Conservation (phyloP, 139 green algal genomes). For the Zygnema cylindricum region DNA sequence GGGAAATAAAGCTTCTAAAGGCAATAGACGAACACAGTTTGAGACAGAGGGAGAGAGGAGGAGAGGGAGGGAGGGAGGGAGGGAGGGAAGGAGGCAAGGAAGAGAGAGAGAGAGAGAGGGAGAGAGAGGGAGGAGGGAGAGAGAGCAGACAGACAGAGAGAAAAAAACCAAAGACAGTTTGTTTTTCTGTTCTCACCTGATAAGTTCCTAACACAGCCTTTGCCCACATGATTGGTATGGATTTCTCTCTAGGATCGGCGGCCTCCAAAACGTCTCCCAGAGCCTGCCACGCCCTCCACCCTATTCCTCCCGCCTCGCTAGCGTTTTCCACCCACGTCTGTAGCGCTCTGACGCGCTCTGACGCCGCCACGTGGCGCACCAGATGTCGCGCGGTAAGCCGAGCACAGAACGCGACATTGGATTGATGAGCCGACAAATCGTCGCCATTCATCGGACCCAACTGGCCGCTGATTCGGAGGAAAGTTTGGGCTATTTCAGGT, state of each 20-base stretch:
- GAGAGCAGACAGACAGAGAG: background rate
- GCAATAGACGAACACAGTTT: no score
- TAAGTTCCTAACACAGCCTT: constrained; percentile 25
- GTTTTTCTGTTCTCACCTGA: background rate
- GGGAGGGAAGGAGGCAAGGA: no score
- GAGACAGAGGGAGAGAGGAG: no score
- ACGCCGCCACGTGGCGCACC: background rate
- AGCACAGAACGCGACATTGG: background rate
- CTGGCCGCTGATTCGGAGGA: constrained; percentile 9
- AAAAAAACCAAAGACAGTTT: background rate
- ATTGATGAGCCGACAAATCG: background rate
- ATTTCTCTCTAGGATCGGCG: background rate
- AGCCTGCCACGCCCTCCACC: constrained; percentile 27
- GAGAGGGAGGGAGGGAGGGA: no score
- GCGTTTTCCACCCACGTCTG: background rate
- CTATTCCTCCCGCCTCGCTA: constrained; percentile 7
- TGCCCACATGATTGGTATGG: constrained; percentile 21
- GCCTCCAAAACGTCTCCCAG: constrained; percentile 20
- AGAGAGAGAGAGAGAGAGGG: no score
- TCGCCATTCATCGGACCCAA: background rate
- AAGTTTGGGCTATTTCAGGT: constrained; percentile 3
- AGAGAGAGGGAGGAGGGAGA: background rate
- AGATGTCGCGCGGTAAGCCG: background rate
- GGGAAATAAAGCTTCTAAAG: no score
- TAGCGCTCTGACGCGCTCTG: background rate